Conservation (phyloP, 2,329 filamentous ascomycete genomes). For the Penicillium sp. region DNA sequence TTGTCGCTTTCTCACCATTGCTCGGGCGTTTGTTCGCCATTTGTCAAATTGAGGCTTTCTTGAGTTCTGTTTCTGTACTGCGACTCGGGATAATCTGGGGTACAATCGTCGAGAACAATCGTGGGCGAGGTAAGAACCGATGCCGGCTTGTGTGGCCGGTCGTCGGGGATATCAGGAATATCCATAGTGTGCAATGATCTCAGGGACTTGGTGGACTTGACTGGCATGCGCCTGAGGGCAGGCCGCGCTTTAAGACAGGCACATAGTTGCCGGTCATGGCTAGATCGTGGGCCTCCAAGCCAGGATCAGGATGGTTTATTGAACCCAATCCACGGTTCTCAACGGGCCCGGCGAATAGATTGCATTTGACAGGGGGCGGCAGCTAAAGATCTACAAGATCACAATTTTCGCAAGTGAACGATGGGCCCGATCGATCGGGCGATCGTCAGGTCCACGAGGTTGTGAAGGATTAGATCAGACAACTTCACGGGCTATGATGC, state of each 20-base stretch:
- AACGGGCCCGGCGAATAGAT: constrained; percentile 7
- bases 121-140: constrained; percentile 14
- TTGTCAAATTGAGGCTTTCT: background rate
- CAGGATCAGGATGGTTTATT: constrained; percentile 1
- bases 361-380: constrained; percentile 3
- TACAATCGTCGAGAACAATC: constrained; percentile 13
- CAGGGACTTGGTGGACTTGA: background rate
- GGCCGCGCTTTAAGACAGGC: constrained; percentile 3
- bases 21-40: background rate
- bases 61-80: background rate
- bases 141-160: constrained; percentile 14
- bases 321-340: constrained; percentile 11
- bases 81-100: background rate
- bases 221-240: background rate
- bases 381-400: constrained; percentile 6
- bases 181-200: constrained; percentile 12
- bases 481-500: constrained; percentile 8
- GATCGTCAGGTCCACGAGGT: constrained; percentile 12
- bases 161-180: constrained; percentile 17
- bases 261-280: constrained; percentile 1
- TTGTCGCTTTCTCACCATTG: constrained; percentile 2
- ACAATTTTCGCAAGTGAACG: constrained; percentile 2
- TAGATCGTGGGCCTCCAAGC: background rate
- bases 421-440: constrained; percentile 19
- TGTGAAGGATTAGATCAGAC: constrained; percentile 9